Percentiles rank a stretch among this genome's conserved stretches.
phyloP scores from a whole-genome alignment of 2,329 filamentous ascomycete species.

The Monosporascus sp. region DNA sequence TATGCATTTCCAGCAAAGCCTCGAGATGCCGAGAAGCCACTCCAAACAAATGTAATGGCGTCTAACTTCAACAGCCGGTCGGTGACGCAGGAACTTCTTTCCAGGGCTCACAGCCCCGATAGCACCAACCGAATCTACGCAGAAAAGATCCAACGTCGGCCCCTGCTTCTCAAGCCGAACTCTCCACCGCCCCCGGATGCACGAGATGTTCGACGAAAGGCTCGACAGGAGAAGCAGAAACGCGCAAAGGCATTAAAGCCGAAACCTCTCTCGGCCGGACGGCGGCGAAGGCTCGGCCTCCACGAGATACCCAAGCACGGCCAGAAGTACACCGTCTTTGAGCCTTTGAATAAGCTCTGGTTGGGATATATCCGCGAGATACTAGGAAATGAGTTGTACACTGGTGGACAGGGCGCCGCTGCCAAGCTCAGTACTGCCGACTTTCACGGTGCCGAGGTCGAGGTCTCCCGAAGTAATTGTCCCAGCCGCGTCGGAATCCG shows the following conservation, averaged over 20 bases:
- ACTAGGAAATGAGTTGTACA: constrained; percentile 55
- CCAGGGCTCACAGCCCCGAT: constrained; percentile 72
- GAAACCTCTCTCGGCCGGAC: constrained; percentile 69
- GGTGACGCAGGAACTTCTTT: constrained; percentile 60
- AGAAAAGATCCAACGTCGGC: constrained; percentile 78
- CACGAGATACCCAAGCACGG: constrained; percentile 67
- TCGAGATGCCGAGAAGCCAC: too few species aligned
- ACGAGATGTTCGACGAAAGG: constrained; percentile 47
- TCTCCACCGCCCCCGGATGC: constrained; percentile 59
- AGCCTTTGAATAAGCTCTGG: constrained; percentile 75
- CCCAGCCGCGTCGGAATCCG: constrained; percentile 73
- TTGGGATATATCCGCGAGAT: constrained; percentile 78
- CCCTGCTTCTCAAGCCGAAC: constrained; percentile 71
- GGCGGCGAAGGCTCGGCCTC: constrained; percentile 68
- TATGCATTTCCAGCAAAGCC: too few species aligned
- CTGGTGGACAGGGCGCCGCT: constrained; percentile 54
- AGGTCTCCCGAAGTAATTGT: constrained; percentile 78
- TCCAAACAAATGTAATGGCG: constrained; percentile 24
- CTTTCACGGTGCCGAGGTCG: constrained; percentile 79
- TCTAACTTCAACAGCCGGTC: constrained; percentile 26
- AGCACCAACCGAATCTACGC: constrained; percentile 66
- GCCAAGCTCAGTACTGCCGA: constrained; percentile 81
- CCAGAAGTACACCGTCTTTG: constrained; percentile 69
- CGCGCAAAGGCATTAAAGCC: constrained; percentile 43
- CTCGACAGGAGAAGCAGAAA: constrained; percentile 40